Base-by-base conservation (phyloP, 2,329 filamentous ascomycete genomes). In the Fusarium concolor region DNA sequence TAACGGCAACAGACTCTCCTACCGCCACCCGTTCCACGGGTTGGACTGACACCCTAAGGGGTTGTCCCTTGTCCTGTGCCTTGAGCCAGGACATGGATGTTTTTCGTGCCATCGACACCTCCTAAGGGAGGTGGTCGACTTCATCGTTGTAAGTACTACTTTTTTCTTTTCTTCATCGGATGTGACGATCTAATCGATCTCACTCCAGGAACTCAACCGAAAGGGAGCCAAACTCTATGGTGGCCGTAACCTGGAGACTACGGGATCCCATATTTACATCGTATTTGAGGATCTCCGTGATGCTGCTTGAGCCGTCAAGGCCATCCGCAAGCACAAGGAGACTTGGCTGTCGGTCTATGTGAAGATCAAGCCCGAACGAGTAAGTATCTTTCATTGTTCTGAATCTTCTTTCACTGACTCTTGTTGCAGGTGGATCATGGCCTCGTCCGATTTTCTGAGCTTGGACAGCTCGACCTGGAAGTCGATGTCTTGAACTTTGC, bases 271-370 rank as follows among this genome's bases (percentile, higher is more conserved):
- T 47, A 81, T 88, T 29, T 86, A 84, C 58, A 77, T 89, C 24
- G 84, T 83, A 6, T 89, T 91, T 69, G 78, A 82, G 9, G 89
- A 91, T 70, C 84, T 90, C 49, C 83, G 86, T 49, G 88, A 90
- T 74, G 83, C 89, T 9, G 84, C 81, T 52, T 80, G 81, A 31
- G 82, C 85, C 10, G 79, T 83, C 57, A 78, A 83, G 14, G 84
- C 83, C 50, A 75, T 86, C 28, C 77, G 80, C 2, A 69, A 82
- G 18, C 76, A 79, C 33, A 78, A 79, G 44, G 77, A 80, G 12
- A 78, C 79, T 33, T 89, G 87, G 86, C 73, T 75, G 45, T 63
- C 75, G 2, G 59, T 63, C 6, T 80, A 77, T 24, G 51, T 71
- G 20, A 64, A 65, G 17, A 52, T 62, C 12, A 39, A 62, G 5